phyloP scores from a whole-genome alignment of 306 rosid species.

The Vigna angularis region DNA sequence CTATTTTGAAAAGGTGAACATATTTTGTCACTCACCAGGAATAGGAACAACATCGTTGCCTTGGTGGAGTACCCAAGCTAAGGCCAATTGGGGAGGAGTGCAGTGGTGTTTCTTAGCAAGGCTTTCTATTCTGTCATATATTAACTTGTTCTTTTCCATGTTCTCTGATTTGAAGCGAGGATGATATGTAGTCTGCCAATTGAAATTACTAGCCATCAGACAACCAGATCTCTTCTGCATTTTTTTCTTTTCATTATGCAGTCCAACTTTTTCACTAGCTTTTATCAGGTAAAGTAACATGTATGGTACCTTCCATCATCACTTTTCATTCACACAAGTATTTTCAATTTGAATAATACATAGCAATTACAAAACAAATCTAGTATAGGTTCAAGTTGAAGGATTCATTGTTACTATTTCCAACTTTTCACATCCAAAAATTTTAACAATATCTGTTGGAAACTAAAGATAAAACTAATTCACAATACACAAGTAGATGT shows the following conservation, averaged over 20 bases:
- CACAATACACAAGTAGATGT: no score
- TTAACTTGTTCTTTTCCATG: slow-evolving; percentile 45
- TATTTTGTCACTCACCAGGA: slow-evolving; percentile 30
- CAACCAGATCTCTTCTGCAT: background rate
- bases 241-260: background rate
- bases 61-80: slow-evolving; percentile 67
- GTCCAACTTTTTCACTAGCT: background rate
- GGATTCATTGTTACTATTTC: background rate
- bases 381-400: background rate
- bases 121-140: slow-evolving; percentile 54
- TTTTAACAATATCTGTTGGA: no score
- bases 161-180: slow-evolving; percentile 62
- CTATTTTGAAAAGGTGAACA: background rate
- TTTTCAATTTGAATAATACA: background rate
- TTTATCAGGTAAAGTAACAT: background rate
- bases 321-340: background rate
- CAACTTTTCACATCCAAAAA: no score
- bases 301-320: background rate
- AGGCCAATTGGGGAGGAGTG: slow-evolving; percentile 61
- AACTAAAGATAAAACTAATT: no score
- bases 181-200: slow-evolving; percentile 44
- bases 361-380: no score
- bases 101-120: slow-evolving; percentile 55
- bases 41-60: slow-evolving; percentile 59
- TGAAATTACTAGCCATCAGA: slow-evolving; percentile 2